Evolutionary conservation across 306 rosid genomes (phyloP), one percentile per base, ranked within the genome.

Genomic region (Rosa rugosa): DNA sequence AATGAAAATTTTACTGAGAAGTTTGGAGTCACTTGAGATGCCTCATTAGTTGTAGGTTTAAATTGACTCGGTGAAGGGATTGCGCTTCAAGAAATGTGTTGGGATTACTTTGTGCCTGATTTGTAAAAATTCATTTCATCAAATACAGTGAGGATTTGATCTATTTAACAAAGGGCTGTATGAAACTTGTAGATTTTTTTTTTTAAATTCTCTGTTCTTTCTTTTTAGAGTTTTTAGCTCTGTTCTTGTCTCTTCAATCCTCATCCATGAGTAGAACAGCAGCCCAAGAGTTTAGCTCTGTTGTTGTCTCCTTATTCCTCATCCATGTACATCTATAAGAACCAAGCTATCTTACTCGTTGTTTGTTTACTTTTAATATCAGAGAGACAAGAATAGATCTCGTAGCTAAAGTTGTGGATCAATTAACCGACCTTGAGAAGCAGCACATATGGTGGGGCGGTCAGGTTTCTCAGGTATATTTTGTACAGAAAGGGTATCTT

Each of bases 361-460:
- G 25, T 8, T 4, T 47, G 56, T 23, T 31, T 75, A 13, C 53
- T 64, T 68, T 41, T 22, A 27, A 69, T 83, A 42, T 66, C 70
- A 94, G 99, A 84, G 85, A 86, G 49, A 65, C 84, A 9, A 92
- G 83, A 81, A 78, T 92, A 88, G 78, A 65, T 70, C 72, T 86
- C 20, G 77, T 89, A 7, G 78, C 92, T 6, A 79, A 86, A 69
- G 51, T 86, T 23, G 84, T 92, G n/a, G 83, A 88, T 23, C 89
- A 89, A 77, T 74, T 92, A 64, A 77, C 84, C 38, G 60, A 82
- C 63, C 64, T 92, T 12, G 92, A 84, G 81, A 88, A 81, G 75
- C 85, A 87, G 73, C 87, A 65, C 31, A 47, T 68, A 42, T 84
- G 81, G 46, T 88, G 84, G 78, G 89, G 85, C 79, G 84, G 67